phyloP scores from a whole-genome alignment of 495 filamentous ascomycete genomes.

The Hyaloscypha bicolor region DNA sequence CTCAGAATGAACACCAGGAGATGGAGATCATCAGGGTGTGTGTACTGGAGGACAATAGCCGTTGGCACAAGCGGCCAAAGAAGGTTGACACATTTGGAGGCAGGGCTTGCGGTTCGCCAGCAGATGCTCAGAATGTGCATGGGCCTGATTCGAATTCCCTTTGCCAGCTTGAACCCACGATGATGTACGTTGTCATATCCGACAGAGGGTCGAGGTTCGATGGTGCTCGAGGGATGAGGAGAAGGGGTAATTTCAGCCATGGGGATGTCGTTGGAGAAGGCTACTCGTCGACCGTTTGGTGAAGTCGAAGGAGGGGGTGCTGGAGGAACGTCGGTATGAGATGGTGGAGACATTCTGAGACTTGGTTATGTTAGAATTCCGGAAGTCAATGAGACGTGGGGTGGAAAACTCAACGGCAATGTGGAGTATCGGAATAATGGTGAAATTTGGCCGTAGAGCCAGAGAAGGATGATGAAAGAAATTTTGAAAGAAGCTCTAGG shows the following conservation, averaged over 20 bases:
- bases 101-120: slow-evolving; percentile 40
- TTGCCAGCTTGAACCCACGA: slow-evolving; percentile 8
- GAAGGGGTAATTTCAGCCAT: not conserved
- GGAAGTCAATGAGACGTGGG: not conserved
- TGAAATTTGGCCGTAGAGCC: not conserved
- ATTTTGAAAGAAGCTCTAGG: not conserved
- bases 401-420: not conserved
- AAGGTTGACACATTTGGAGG: slow-evolving; percentile 42
- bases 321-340: not conserved
- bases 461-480: not conserved
- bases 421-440: not conserved
- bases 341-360: not conserved
- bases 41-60: slow-evolving; percentile 67
- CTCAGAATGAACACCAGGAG: slow-evolving; percentile 69
- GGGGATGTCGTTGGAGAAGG: not conserved
- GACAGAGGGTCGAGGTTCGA: not conserved
- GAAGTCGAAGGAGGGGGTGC: not conserved
- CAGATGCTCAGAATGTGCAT: slow-evolving; percentile 61
- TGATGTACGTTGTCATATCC: not conserved
- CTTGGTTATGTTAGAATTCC: not conserved
- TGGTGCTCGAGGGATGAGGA: not conserved
- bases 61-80: slow-evolving; percentile 75
- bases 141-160: slow-evolving; percentile 55
- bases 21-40: slow-evolving; percentile 55
- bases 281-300: not conserved